Evolutionary conservation across 768 basidiomycete species (phyloP), one percentile per base, ranked within the genome.

Genomic region (Porphyrellus cyaneotinctus): DNA sequence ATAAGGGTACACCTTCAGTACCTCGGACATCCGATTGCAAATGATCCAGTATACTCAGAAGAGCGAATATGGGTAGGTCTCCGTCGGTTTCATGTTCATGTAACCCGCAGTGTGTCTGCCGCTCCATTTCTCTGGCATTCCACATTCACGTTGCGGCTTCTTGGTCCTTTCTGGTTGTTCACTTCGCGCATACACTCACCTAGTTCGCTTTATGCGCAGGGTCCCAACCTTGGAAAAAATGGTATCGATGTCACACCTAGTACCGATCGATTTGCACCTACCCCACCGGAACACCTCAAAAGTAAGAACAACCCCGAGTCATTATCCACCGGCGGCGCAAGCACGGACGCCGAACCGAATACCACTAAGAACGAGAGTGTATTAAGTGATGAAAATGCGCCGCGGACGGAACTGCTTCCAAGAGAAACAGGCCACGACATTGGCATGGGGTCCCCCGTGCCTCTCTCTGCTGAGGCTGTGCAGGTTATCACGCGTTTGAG

Each of bases 1-100:
- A 90, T 98, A 52, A 82, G 97, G 45, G 95, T 99, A 4, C 97
- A 99, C 65, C 79, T 99, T 3, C 97, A 98, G 70, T 97, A 80
- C 69, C 81, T 99, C 51, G 97, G 95, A 1, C 75, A 90, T 64
- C 88, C 97, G 0, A 93, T 99, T 57, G 90, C 91, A 12, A 98
- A 99, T 65, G 97, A 98, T 60, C 91, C 94, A 2, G 79, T 98
- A 3, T 99, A 99, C 70, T 87, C 88, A 17, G 87, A 88, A 53
- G 73, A 75, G 31, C 79, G 77, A 36, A 89, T 90, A 47, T 91
- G 89, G 89, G 89, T 84, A 60, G 31, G 72, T 65, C 22, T 33
- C n/a, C 31, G 45, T 39, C 17, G 14, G 10, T 53, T 20, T 20
- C 17, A 9, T 28, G 26, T 28, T 9, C 26, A 9, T 9, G 5